Evolutionary conservation across 768 basidiomycete genomes (phyloP), one percentile per base, ranked within the genome.

Genomic region (Podaxis carcinomalis): DNA sequence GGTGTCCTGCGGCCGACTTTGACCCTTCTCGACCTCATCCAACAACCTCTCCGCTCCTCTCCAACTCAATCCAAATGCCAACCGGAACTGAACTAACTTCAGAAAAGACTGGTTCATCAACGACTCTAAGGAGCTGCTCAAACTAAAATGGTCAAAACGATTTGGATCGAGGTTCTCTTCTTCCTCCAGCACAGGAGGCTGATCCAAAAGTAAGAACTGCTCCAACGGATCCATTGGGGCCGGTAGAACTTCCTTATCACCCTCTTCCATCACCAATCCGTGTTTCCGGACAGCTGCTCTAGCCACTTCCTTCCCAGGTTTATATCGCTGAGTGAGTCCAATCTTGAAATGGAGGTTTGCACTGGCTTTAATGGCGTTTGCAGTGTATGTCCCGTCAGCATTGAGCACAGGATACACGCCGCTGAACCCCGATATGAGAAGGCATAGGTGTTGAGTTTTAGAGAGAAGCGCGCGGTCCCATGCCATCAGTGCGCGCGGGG

Each of bases 401-500:
- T 73, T 67, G 44, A 87, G 61, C 46, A 81, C 71, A n/a, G 86
- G 87, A 71, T 87, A 85, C 51, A 77, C 66, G 2, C 80, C 78
- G 21, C 74, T 72, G 59, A 83, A 75, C 5, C 86, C 83, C 16
- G 82, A 82, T 14, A 90, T 82, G 27, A 90, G 77, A n/a, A 90
- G 78, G 4, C 83, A 83, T 51, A 91, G 75, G 72, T 88, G 77
- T 21, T 83, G 82, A 11, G 80, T 73, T 32, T 79, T 77, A 4
- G 83, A 76, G 21, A 90, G 76, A 4, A 90, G 78, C 7, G 80
- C 80, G 13, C 82, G 77, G 66, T 91, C 89, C 89, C 89, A 91
- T 23, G 88, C 88, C 71, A 88, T 82, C 35, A 91, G 74, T 9
- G 87, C 88, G 39, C 84, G 83, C 2, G 86, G 79, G 10, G 87